Evolutionary conservation across 495 filamentous ascomycete genomes (phyloP), one percentile per base, ranked within the genome.

Genomic region (Echria macrotheca): DNA sequence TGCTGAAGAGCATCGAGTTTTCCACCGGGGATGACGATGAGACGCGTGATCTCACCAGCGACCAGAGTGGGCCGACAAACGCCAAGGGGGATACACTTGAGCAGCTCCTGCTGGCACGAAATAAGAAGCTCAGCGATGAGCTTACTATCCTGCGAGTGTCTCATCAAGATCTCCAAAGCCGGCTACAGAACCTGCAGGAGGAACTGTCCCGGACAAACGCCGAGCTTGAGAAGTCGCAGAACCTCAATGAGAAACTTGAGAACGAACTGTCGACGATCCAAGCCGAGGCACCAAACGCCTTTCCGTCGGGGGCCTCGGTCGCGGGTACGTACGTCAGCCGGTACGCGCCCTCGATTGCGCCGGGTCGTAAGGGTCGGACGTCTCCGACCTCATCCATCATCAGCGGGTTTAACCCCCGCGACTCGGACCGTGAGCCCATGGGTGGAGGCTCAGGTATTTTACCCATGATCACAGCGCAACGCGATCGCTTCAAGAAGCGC

Each of bases 341-440:
- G 28, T 86, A 91, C 61, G 86, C 87, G 1, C 81, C 86, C 54
- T 87, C 89, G 5, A 77, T 85, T 5, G 79, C 79, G 45, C 77
- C 77, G 6, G 74, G 71, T 9, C 75, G 78, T 49, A 72, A 71
- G 19, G 73, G 86, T 21, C 70, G 81, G 29, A 77, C 83, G n/a
- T 97, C 94, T 8, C 93, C 93, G 10, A 96, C 93, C 14, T 95
- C 90, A 4, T 96, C 93, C 10, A 97, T 97, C 56, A 96, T 99
- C 53, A 95, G 89, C 37, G 93, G 93, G 18, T 91, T 96, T 65
- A 89, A 95, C 65, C 79, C 84, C 8, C 79, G 68, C 29, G 86
- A 87, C 12, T 81, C 86, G 52, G 82, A 85, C 5, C 86, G 91
- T 14, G 58, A 61, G 57, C 72, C 84, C 7, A 79, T 85, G 12